phyloP scores from a whole-genome alignment of 169 alveolate species.

The Pseudocohnilembus persalinus region DNA sequence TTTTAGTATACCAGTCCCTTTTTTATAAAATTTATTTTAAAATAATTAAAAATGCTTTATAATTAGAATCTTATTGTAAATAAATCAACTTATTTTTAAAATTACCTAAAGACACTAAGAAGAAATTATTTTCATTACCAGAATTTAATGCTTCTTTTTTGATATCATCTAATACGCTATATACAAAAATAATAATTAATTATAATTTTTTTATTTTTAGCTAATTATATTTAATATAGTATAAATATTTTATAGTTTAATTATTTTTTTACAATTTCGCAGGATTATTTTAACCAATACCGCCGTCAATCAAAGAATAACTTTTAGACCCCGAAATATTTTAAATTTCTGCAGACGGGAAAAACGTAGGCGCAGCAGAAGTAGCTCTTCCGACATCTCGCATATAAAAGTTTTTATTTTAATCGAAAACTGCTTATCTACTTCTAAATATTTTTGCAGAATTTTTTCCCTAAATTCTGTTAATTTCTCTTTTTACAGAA shows the following conservation, averaged over 20 bases:
- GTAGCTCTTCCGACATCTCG: constrained; percentile 40
- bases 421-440: constrained; percentile 19
- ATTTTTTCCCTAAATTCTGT: constrained; percentile 15
- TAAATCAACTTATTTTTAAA: too few relatives aligned
- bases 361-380: constrained; percentile 46
- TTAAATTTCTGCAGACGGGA: constrained; percentile 43
- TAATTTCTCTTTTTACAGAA: constrained; percentile 29
- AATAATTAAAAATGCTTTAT: too few relatives aligned
- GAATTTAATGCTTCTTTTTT: constrained; percentile 32
- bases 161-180: constrained; percentile 27
- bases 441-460: constrained; percentile 40
- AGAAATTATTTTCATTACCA: constrained; percentile 41
- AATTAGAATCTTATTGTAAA: too few relatives aligned
- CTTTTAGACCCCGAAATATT: constrained; percentile 15
- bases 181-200: too few relatives aligned
- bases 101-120: constrained; percentile 23
- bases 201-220: too few relatives aligned
- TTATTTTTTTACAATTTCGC: constrained; percentile 5
- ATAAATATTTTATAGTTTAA: too few relatives aligned
- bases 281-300: constrained; percentile 40
- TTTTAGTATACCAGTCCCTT: constrained; percentile 17
- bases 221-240: too few relatives aligned
- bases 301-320: constrained; percentile 36
- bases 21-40: too few relatives aligned
- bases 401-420: constrained; percentile 36